Conservation (phyloP, 2,329 filamentous ascomycete species). For the Tolypocladium cylindrosporum region DNA sequence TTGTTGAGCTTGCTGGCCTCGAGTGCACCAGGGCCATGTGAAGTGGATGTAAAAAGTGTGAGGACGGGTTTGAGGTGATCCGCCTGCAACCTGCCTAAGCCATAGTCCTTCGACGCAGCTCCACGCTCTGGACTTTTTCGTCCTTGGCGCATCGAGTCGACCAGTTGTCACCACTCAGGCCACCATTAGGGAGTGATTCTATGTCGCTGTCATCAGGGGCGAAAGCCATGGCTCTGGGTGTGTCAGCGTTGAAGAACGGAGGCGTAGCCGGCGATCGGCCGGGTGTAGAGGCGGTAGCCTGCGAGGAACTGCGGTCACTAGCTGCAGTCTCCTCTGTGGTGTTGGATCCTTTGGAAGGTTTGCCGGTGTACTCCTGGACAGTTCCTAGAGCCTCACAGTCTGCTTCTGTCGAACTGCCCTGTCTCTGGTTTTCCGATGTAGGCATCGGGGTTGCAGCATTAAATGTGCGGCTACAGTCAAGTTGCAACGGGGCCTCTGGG, state of each 20-base stretch:
- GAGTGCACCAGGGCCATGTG: neutral
- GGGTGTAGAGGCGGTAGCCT: conserved; percentile 4
- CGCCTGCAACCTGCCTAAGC: neutral
- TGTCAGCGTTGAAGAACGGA: conserved; percentile 14
- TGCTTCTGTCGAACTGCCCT: neutral
- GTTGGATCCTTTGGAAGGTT: neutral
- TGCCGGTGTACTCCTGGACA: neutral
- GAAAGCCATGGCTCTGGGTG: conserved; percentile 17
- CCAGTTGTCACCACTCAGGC: neutral
- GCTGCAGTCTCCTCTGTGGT: neutral
- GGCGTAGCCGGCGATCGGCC: conserved; percentile 10
- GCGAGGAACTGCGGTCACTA: neutral
- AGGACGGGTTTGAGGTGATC: neutral
- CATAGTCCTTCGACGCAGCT: neutral
- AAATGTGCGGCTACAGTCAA: neutral
- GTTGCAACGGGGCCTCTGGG: neutral
- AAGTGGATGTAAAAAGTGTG: neutral
- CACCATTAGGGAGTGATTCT: neutral
- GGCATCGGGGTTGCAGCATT: neutral
- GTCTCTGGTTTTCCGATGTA: neutral
- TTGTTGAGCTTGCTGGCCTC: neutral
- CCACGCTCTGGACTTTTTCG: neutral
- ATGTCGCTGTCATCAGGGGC: neutral
- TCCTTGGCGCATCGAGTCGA: neutral
- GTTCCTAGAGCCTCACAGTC: neutral